Conservation (phyloP, 2,329 filamentous ascomycete genomes). For the Aureobasidium mangrovei region DNA sequence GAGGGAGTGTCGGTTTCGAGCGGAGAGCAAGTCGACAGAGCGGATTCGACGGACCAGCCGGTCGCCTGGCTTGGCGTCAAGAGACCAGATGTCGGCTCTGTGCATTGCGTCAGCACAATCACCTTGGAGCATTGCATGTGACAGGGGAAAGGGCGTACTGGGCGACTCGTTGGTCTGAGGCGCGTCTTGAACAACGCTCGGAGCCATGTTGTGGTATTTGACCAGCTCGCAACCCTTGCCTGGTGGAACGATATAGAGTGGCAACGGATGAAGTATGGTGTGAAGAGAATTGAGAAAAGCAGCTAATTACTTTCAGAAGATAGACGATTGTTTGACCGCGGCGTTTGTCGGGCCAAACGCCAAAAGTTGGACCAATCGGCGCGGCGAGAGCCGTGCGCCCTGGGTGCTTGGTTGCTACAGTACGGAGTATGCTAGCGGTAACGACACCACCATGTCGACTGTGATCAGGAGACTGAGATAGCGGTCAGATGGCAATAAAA, state of each 20-base stretch:
- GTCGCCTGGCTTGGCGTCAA: constrained; percentile 21
- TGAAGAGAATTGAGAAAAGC: not conserved
- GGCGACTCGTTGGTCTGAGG: constrained; percentile 35
- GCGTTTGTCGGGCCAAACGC: not conserved
- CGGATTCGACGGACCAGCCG: constrained; percentile 38
- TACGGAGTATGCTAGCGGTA: not conserved
- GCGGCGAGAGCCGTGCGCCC: not conserved
- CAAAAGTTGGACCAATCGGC: not conserved
- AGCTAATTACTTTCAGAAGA: not conserved
- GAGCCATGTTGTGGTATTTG: constrained; percentile 16
- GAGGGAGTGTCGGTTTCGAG: constrained; percentile 52
- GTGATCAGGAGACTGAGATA: too few species aligned
- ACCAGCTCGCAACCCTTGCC: too few species aligned
- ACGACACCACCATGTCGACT: not conserved
- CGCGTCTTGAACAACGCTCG: constrained; percentile 26
- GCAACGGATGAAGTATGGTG: not conserved
- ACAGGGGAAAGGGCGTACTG: constrained; percentile 20
- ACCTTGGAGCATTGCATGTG: not conserved
- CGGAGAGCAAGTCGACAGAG: constrained; percentile 57
- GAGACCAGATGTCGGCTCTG: constrained; percentile 29
- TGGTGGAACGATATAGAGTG: not conserved
- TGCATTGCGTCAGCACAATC: constrained; percentile 1
- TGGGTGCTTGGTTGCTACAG: not conserved
- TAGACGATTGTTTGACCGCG: not conserved
- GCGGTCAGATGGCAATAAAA: too few species aligned